Base-by-base conservation (phyloP, 192 early-diverging fungal genomes). In the Chytriomyces confervae region DNA sequence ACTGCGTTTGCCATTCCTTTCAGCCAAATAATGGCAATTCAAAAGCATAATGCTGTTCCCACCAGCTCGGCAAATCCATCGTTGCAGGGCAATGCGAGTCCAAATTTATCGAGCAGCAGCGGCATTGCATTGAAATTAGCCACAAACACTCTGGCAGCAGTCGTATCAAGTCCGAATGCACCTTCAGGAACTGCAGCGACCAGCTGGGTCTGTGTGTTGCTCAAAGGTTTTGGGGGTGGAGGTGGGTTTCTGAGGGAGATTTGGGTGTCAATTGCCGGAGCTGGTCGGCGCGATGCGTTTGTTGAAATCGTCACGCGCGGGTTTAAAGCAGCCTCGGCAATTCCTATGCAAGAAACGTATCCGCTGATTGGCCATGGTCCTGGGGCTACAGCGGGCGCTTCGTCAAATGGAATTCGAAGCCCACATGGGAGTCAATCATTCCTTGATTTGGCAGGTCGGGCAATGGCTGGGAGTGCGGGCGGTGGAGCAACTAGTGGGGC, bases 1-100 rank as follows among this genome's bases (percentile, higher is more conserved):
- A 69, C 70, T n/a, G 50, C 77, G 36, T 82, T 77, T 27, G 80
- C 86, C 3, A 81, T 84, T 77, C 81, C 85, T 6, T 88, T 88
- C 66, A 81, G 86, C 50, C 71, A 75, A 50, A 76, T 76, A 16
- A 57, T 62, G 11, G 74, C 74, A 10, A 36, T 76, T 18, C 74
- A 76, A n/a, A 76, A 65, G 44, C 74, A 76, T n/a, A 50, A 10
- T 20, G 6, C 74, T 3, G 3, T 50, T 7, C 72, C 74, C 16
- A 24, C 20, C 24, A 18, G 61, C n/a, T 20, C 24, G n/a, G 24
- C n/a, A 61, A 44, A 61, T 36, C 4, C 36, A 36, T 9, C 49
- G 29, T 72, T 60, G 70, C 50, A 18, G 6, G 67, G 16, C 29
- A 48, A 46, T 11, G 13, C 23, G 61, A 36, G 7, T 47, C 7